A percentile compares a stretch with the other conserved stretches of the same genome.
Conservation (phyloP, 306 rosid genomes). For the Malus domestica region DNA sequence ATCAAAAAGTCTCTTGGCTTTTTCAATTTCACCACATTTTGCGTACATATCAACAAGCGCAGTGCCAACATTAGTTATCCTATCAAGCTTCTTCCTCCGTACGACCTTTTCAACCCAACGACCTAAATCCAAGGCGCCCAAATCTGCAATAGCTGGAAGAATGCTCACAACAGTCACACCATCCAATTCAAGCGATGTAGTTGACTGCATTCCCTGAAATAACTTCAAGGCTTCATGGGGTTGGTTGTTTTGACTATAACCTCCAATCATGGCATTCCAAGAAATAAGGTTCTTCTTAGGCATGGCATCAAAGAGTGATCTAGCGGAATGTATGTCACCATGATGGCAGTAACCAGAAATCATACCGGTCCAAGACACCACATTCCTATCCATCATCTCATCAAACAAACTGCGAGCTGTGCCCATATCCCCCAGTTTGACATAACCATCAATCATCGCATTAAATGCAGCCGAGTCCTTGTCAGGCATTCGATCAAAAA, state of each 20-base stretch:
- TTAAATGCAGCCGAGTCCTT: slow-evolving; percentile 50
- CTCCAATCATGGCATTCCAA: slow-evolving; percentile 74
- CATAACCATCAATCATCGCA: slow-evolving; percentile 60
- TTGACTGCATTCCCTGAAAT: slow-evolving; percentile 43
- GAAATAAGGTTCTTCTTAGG: slow-evolving; percentile 49
- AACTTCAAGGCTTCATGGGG: slow-evolving; percentile 52
- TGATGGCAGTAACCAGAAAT: slow-evolving; percentile 46
- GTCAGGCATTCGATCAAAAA: slow-evolving; percentile 47
- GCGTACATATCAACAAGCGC: slow-evolving; percentile 64
- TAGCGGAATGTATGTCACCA: slow-evolving; percentile 43
- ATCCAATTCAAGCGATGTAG: slow-evolving; percentile 34
- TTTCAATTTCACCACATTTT: slow-evolving; percentile 55
- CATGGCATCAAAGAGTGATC: slow-evolving; percentile 52
- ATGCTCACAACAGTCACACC: slow-evolving; percentile 56
- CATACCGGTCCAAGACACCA: slow-evolving; percentile 69
- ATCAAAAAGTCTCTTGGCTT: slow-evolving; percentile 41
- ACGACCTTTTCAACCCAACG: slow-evolving; percentile 48
- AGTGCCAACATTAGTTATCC: slow-evolving; percentile 33
- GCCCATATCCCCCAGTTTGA: slow-evolving; percentile 39
- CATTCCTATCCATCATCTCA: slow-evolving; percentile 40
- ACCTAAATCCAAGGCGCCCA: slow-evolving; percentile 61
- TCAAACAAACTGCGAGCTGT: slow-evolving; percentile 52
- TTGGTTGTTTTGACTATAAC: slow-evolving; percentile 48
- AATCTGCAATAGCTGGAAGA: slow-evolving; percentile 66
- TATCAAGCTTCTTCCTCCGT: slow-evolving; percentile 39